Conservation (phyloP, 257 asterid species). For the Solanum tacnaense region DNA sequence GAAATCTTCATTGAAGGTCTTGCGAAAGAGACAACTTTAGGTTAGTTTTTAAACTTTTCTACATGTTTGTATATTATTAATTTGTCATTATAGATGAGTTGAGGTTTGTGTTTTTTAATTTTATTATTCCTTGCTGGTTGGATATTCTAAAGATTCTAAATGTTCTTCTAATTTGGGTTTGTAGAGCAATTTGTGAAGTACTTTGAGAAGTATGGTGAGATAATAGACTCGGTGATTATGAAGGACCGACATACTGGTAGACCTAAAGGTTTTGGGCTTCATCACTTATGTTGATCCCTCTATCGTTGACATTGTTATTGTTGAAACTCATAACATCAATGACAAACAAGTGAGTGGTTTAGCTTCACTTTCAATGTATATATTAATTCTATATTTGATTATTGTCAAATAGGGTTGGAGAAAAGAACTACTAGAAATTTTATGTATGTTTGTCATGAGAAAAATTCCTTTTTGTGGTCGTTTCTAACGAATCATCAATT, state of each 20-base stretch:
- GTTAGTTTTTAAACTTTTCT: no score
- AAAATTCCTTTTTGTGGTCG: not conserved
- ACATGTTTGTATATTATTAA: no score
- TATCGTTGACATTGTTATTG: slow-evolving; percentile 79
- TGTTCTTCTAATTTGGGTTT: not conserved
- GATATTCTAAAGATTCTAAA: no score
- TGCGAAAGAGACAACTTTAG: no score
- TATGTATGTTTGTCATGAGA: not conserved
- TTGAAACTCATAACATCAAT: slow-evolving; percentile 83
- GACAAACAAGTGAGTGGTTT: not conserved
- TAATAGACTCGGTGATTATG: slow-evolving; percentile 92
- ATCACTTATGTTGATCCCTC: slow-evolving; percentile 73
- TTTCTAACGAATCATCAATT: not conserved
- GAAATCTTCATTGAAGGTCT: no score
- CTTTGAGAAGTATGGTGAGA: slow-evolving; percentile 94
- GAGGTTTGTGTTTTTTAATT: not conserved
- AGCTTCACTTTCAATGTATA: no score
- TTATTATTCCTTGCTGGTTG: no score
- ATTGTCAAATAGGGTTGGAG: not conserved
- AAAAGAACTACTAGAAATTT: not conserved
- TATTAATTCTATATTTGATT: not conserved
- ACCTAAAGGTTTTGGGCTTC: slow-evolving; percentile 91
- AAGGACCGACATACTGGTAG: slow-evolving; percentile 80
- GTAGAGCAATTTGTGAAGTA: slow-evolving; percentile 77
- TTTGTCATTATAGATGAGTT: not conserved